phyloP scores from a whole-genome alignment of 2,329 filamentous ascomycete species.

The Microsporum audouinii region DNA sequence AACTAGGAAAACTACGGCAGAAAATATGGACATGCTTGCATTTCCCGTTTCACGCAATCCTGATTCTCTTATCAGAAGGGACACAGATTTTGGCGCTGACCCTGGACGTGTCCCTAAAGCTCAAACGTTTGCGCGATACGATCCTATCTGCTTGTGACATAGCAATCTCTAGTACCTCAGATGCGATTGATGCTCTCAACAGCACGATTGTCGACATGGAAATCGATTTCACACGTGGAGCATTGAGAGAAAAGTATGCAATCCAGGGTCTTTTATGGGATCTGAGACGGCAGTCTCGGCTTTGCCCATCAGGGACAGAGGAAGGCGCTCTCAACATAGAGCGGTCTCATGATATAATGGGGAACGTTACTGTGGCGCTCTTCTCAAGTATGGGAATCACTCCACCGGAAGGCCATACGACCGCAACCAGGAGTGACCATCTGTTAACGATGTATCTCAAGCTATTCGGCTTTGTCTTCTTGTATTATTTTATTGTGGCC shows the following conservation, averaged over 20 bases:
- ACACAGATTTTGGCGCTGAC: constrained; percentile 46
- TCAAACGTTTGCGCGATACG: constrained; percentile 29
- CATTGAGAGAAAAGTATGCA: constrained; percentile 22
- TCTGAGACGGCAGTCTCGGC: constrained; percentile 19
- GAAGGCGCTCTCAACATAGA: constrained; percentile 19
- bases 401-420: constrained; percentile 22
- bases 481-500: constrained; percentile 31
- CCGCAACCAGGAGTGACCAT: constrained; percentile 21
- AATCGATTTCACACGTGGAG: constrained; percentile 27
- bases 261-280: constrained; percentile 25
- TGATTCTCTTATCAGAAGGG: constrained; percentile 54
- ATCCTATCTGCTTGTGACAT: constrained; percentile 32
- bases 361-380: constrained; percentile 31
- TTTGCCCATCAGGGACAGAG: constrained; percentile 20
- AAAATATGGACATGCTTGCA: constrained; percentile 36
- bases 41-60: constrained; percentile 23
- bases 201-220: constrained; percentile 32
- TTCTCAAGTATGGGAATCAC: constrained; percentile 32
- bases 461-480: constrained; percentile 29
- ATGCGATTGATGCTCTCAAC: constrained; percentile 25
- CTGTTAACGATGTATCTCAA: constrained; percentile 29
- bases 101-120: constrained; percentile 33
- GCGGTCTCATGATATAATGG: constrained; percentile 25
- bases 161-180: constrained; percentile 20
- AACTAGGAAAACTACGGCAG: constrained; percentile 46